Base-by-base conservation (phyloP, 2,329 filamentous ascomycete species). In the Aspergillus fructus region DNA sequence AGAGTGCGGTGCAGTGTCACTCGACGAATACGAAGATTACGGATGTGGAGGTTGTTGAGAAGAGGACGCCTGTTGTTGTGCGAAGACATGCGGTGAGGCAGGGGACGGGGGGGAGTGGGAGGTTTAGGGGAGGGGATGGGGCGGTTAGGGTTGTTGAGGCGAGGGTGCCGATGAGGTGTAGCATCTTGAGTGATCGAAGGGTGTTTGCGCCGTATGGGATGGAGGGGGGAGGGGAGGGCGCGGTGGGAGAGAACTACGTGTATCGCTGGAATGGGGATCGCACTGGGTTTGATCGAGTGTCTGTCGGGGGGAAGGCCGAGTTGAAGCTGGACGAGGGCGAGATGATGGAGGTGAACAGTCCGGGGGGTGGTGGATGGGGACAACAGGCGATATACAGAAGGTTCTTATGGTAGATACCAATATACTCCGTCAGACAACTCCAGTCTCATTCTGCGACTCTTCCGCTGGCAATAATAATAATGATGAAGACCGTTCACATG, bases 21-120 rank as follows among this genome's bases (percentile, higher is more conserved):
- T 92, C 93, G 88, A 93, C 90, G 6, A 94, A 94, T 71, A 93
- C 90, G 3, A 83, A 89, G 13, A 93, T 93, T 68, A 93, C 90
- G 0, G 90, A 93, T 68, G 81, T 87, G 0, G 90, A 94, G 70
- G 83, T 92, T 6, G 89, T 93, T 62, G 90, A 93, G 76, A 81
- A 88, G 27, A 78, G 90, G 8, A 92, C 92, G 66, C 89, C 89
- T 0, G 89, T 92, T 1, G 72, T 94, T 1, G 75, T 94, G 34
- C 80, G 87, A 5, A 83, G 89, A 63, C 93, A 93, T 71, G 81
- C 81, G 12, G 75, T 93, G 9, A 76, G 90, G 1, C 63, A 75
- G 1, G 86, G 83, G 0, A 87, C 83, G 34, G 86, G 85, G 0
- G 90, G 90, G 0, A 67, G 68, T 2, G 90, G 90, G 0, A 81